Evolutionary conservation across 2,329 filamentous ascomycete species (phyloP), one percentile per base, ranked within the genome.

Genomic region (Drechslerella dactyloides): DNA sequence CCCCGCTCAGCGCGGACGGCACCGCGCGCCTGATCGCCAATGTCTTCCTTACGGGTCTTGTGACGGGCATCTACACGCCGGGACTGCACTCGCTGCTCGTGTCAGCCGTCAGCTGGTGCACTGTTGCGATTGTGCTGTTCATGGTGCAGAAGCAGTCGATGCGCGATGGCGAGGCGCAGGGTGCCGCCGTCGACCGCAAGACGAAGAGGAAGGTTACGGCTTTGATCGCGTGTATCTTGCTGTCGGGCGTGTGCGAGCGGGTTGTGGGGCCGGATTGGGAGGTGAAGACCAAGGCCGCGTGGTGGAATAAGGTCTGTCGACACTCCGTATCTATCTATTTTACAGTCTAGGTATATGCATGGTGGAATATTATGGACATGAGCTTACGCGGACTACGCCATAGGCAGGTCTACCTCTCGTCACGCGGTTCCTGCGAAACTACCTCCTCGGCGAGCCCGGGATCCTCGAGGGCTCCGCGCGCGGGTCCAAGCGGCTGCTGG

Each of bases 361-460:
- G 53, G 53, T n/a, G n/a, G n/a, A n/a, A n/a, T n/a, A n/a, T n/a
- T n/a, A 50, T 33, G 23, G 40, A 17, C 7, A n/a, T 23, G 17
- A 50, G 37, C 62, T 66, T 33, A 59, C 52, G 23, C n/a, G 17
- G 13, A 21, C 6, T 51, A 13, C 27, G 10, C 21, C 11, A 40
- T 63, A 66, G 69, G 63, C 69, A 62, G 68, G 68, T 56, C 42
- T 72, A 65, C 68, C 68, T 21, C 54, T 72, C 23, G 68, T 72
- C 51, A 72, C 61, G 17, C 57, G 59, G 62, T 68, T 73, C 21
- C 57, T 73, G 51, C 69, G 69, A 59, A 73, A 62, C 33, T 68
- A 73, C 42, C 57, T 57, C 1, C 63, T 73, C 33, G 69, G 62
- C 23, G 69, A 73, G 27, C 69, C 69, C 6, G 69, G 69, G n/a